Evolutionary conservation across 2,329 filamentous ascomycete species (phyloP), one percentile per base, ranked within the genome.

Genomic region (Talaromyces sp.): DNA sequence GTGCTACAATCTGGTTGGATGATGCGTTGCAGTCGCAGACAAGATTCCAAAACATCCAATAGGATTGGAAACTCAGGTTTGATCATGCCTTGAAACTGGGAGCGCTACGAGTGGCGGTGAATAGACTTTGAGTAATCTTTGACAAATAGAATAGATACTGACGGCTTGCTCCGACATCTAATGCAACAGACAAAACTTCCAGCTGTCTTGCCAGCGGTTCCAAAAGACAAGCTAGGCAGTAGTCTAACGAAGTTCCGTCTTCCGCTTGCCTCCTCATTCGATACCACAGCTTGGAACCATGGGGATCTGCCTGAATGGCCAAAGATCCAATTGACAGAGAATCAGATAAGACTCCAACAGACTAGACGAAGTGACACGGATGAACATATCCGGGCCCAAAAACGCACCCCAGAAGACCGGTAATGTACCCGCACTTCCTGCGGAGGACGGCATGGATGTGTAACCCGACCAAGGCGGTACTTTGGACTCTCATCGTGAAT

Each of bases 1-100:
- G 60, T 62, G 60, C 60, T 43, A 62, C 47, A 33, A 43, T 19
- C 35, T 62, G 47, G 60, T 62, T 62, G 60, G 60, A 22, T 9
- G 35, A n/a, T n/a, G 5, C 3, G 6, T 39, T 54, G 47, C 60
- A 43, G 60, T 47, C 19, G 45, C 35, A 14, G n/a, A 5, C 11
- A 37, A 54, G 6, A n/a, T 54, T 33, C 31, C n/a, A 54, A 41
- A 24, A 27, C 27, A 31, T 41, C 60, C 60, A 24, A 33, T 62
- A 31, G 47, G 60, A 54, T 50, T 43, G 19, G 27, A 19, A 54
- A 62, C 54, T 35, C 37, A 33, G 35, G 16, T 54, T 33, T 62
- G 47, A 37, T 54, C 47, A 54, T 33, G 60, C 35, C 24, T 19
- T 33, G 19, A 39, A 52, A n/a, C 22, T 33, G 16, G 47, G 22